Percentiles rank a stretch among this genome's conserved stretches.
Conservation (phyloP, 164 flowering plant genomes). For the Annona cherimola region DNA sequence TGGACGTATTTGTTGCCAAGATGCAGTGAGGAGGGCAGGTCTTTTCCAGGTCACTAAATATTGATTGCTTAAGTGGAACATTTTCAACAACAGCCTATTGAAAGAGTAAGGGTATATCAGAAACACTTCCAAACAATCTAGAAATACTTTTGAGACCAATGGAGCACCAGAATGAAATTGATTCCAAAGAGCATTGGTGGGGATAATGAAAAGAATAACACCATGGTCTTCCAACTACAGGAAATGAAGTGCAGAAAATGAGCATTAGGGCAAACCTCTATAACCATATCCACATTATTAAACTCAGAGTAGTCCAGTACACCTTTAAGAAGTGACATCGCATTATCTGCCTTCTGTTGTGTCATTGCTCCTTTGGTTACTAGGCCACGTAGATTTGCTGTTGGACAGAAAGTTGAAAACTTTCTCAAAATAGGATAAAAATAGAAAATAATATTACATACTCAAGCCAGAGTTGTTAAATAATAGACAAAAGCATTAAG, state of each 20-base stretch:
- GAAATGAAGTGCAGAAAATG: not conserved
- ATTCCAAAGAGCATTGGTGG: not conserved
- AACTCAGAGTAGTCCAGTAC: constrained; percentile 85
- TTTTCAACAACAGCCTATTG: constrained; percentile 90
- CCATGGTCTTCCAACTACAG: not conserved
- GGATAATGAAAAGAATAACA: not conserved
- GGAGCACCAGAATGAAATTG: not conserved
- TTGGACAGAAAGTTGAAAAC: not conserved
- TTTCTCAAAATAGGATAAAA: not conserved
- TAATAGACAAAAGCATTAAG: too few relatives aligned
- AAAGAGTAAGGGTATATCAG: not conserved
- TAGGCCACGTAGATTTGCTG: constrained; percentile 70
- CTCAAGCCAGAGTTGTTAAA: not conserved
- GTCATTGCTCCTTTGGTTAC: constrained; percentile 62
- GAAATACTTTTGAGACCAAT: not conserved
- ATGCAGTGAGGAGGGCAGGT: constrained; percentile 84
- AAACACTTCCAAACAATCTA: not conserved
- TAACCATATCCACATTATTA: constrained; percentile 89
- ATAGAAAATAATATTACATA: not conserved
- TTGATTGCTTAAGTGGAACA: constrained; percentile 69
- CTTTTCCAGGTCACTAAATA: constrained; percentile 84
- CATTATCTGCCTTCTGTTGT: constrained; percentile 56
- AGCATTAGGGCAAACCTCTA: constrained; percentile 52
- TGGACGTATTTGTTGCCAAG: constrained; percentile 91
- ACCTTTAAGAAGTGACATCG: constrained; percentile 71